Evolutionary conservation across 2,329 filamentous ascomycete species (phyloP).

Genomic region (Sclerotinia trifoliorum): DNA sequence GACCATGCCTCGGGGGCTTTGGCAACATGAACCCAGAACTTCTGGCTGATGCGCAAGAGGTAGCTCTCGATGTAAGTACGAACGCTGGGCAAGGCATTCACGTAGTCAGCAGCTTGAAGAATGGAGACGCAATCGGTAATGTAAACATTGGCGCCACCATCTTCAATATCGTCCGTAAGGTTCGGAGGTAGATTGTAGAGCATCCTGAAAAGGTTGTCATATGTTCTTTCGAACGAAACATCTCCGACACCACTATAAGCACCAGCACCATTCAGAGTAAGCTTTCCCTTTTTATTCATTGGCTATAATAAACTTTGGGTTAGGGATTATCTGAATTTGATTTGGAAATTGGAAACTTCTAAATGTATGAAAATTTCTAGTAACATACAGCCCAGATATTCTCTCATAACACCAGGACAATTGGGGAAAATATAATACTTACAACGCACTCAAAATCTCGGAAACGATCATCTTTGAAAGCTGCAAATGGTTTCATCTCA

Average conservation of each 20-base stretch:
- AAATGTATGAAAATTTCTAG: not conserved
- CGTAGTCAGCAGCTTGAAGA: conserved; percentile 31
- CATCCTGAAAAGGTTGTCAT: conserved; percentile 37
- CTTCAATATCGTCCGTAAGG: conserved; percentile 26
- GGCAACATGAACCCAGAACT: conserved; percentile 34
- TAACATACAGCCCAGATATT: not conserved
- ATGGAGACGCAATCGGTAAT: conserved; percentile 31
- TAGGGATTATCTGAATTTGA: not conserved
- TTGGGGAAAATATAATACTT: conserved; percentile 22
- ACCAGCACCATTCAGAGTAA: conserved; percentile 1
- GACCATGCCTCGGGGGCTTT: conserved; percentile 32
- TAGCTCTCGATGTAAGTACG: conserved; percentile 31
- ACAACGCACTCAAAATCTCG: conserved; percentile 32
- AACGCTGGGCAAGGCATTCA: conserved; percentile 29
- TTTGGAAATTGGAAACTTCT: not conserved
- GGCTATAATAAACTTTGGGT: not conserved
- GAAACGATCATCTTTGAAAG: conserved; percentile 28
- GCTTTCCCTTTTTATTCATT: conserved; percentile 18
- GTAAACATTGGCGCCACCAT: conserved; percentile 10
- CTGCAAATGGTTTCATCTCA: conserved; percentile 26
- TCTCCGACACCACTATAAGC: conserved; percentile 27
- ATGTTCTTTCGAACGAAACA: conserved; percentile 28
- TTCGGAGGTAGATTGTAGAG: conserved; percentile 30
- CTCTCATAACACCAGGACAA: not conserved
- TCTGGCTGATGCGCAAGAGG: conserved; percentile 32